phyloP scores from a whole-genome alignment of 2,329 filamentous ascomycete species.

The Apiospora pterosperma region DNA sequence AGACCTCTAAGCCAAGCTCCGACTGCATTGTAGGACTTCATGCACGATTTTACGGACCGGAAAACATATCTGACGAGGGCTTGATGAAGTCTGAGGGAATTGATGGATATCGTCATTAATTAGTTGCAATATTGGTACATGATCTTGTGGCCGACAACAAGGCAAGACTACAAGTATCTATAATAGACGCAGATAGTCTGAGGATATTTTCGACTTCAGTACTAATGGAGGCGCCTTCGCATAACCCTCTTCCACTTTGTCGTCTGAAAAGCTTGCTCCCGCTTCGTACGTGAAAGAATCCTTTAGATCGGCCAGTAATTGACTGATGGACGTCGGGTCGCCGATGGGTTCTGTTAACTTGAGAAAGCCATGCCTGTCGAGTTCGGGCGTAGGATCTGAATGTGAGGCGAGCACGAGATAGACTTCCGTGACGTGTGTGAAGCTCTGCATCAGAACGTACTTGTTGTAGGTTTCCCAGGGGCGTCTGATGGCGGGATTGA shows the following conservation, averaged over 20 bases:
- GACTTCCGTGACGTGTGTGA: slow-evolving; percentile 34
- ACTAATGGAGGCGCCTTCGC: slow-evolving; percentile 21
- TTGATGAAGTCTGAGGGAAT: background rate
- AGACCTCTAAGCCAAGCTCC: background rate
- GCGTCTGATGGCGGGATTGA: slow-evolving; percentile 38
- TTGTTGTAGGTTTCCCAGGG: slow-evolving; percentile 52
- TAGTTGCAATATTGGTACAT: background rate
- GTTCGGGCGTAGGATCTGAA: background rate
- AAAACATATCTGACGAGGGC: background rate
- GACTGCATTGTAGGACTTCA: background rate
- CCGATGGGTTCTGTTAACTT: slow-evolving; percentile 9
- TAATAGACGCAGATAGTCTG: slow-evolving; percentile 8
- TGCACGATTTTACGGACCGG: background rate
- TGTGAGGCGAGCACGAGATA: slow-evolving; percentile 29
- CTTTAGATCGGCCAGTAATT: slow-evolving; percentile 24
- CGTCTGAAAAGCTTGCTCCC: slow-evolving; percentile 13
- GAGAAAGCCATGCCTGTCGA: slow-evolving; percentile 6
- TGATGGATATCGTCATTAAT: background rate
- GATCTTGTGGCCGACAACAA: background rate
- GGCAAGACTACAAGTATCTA: background rate
- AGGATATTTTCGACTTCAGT: slow-evolving; percentile 23
- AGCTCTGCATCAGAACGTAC: slow-evolving; percentile 40
- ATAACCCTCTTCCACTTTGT: slow-evolving; percentile 13
- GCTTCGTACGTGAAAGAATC: slow-evolving; percentile 27
- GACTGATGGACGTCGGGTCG: slow-evolving; percentile 10